A percentile compares a stretch with the other conserved stretches of the same genome.
These are phyloP conservation scores for Phytophthora nicotianae DNA, from an alignment of 352 stramenopile genomes.

Conservation along the genomic window DNA sequence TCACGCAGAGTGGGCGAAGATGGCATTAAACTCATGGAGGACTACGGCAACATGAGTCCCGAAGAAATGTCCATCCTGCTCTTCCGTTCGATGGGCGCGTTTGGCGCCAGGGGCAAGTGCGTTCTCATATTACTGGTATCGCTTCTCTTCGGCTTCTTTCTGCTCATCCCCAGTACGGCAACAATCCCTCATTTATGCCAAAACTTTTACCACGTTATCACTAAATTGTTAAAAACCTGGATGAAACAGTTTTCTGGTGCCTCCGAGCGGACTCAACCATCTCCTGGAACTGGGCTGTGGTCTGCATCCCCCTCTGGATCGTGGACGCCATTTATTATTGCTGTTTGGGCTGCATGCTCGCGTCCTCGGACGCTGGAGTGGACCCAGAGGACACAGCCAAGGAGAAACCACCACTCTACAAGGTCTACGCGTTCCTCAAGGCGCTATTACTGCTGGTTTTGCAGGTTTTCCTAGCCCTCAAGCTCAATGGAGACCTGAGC, in stretches of 20 bases:
- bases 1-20: constrained; percentile 75
- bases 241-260: constrained; percentile 76
- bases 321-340: constrained; percentile 79
- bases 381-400: constrained; percentile 67
- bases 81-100: constrained; percentile 76
- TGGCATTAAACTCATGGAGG: constrained; percentile 89
- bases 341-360: constrained; percentile 66
- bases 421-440: constrained; percentile 87
- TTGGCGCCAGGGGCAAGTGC: constrained; percentile 68
- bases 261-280: constrained; percentile 77
- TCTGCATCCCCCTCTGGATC: constrained; percentile 86
- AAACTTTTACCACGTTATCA: constrained; percentile 11
- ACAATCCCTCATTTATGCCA: constrained; percentile 3
- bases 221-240: constrained; percentile 23
- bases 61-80: constrained; percentile 75
- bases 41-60: constrained; percentile 83
- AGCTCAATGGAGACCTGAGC: constrained; percentile 72
- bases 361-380: constrained; percentile 48
- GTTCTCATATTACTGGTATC: constrained; percentile 74
- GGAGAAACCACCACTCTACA: constrained; percentile 56
- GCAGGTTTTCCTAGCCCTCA: constrained; percentile 84
- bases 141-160: constrained; percentile 84
- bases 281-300: constrained; percentile 78
- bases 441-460: constrained; percentile 73
- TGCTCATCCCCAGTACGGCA: constrained; percentile 81